phyloP scores from a whole-genome alignment of 2,329 filamentous ascomycete genomes.

The Hysterium pulicare region DNA sequence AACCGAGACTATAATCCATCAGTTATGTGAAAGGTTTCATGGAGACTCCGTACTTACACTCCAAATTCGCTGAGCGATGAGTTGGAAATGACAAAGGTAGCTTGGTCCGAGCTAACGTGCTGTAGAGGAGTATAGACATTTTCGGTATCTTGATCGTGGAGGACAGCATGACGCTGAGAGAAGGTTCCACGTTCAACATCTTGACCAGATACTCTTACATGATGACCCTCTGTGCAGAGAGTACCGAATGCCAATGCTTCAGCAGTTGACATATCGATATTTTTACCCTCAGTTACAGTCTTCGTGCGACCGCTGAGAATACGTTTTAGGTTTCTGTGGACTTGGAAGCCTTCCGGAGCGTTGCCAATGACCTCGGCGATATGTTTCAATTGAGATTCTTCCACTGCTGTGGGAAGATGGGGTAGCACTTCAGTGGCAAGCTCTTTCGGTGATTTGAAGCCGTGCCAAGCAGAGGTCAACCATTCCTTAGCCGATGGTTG shows the following conservation, averaged over 20 bases:
- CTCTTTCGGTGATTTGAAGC: constrained; percentile 98
- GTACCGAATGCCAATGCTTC: constrained; percentile 94
- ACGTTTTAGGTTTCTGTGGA: constrained; percentile 96
- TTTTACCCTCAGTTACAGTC: constrained; percentile 84
- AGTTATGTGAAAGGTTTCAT: constrained; percentile 12
- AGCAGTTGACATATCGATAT: constrained; percentile 96
- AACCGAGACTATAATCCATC: constrained; percentile 65
- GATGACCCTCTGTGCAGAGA: constrained; percentile 87
- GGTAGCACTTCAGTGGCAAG: constrained; percentile 90
- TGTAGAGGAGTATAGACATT: constrained; percentile 89
- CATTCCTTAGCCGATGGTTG: constrained; percentile 95
- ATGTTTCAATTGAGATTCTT: constrained; percentile 68
- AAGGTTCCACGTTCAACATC: constrained; percentile 99
- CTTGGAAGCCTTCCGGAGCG: constrained; percentile 77
- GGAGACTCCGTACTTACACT: constrained; percentile 46
- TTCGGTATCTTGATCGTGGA: constrained; percentile 96
- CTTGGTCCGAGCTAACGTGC: constrained; percentile 85
- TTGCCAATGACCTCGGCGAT: constrained; percentile 78
- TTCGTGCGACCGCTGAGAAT: constrained; percentile 88
- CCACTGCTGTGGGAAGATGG: constrained; percentile 82
- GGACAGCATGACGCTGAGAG: constrained; percentile 93
- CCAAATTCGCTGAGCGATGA: constrained; percentile 77
- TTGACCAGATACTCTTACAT: constrained; percentile 96
- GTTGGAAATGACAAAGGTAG: constrained; percentile 94
- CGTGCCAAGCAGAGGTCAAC: constrained; percentile 98